These are phyloP conservation scores for Leccinum variicolor DNA, from an alignment of 768 basidiomycete genomes.

Conservation along the genomic window DNA sequence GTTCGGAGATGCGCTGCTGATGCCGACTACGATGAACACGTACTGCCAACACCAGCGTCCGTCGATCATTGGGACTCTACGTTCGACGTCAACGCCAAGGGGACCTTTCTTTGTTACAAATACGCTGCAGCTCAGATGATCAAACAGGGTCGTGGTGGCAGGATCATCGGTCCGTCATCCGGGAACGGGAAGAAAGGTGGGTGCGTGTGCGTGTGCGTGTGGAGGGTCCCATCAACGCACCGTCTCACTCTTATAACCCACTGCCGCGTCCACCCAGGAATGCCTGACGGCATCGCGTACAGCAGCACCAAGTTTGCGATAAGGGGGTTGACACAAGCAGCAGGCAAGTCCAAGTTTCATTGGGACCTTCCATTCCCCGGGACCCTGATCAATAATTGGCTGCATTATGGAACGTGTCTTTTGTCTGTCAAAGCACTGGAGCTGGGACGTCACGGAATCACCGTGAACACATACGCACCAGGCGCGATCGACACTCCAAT, in stretches of 20 bases:
- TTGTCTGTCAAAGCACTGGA: conserved; percentile 30
- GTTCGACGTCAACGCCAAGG: conserved; percentile 34
- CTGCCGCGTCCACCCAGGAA: not conserved
- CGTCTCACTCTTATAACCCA: not conserved
- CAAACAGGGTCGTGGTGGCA: conserved; percentile 36
- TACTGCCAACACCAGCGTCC: conserved; percentile 16
- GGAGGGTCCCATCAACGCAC: not conserved
- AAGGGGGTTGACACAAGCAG: conserved; percentile 20
- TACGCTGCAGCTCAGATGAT: conserved; percentile 39
- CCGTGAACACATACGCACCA: conserved; percentile 39
- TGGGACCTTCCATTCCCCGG: not conserved
- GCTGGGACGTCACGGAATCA: conserved; percentile 36
- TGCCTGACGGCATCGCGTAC: not conserved
- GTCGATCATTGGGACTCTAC: conserved; percentile 30
- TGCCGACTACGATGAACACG: not conserved
- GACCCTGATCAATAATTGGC: not conserved
- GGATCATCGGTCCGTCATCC: conserved; percentile 28
- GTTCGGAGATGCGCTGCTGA: not conserved
- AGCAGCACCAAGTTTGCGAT: conserved; percentile 20
- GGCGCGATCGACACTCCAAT: conserved; percentile 9
- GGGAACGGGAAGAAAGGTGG: not conserved
- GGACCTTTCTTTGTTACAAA: conserved; percentile 36
- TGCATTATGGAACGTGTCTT: not conserved
- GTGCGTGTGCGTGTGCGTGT: no score
- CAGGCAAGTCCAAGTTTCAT: conserved; percentile 7